Evolutionary conservation across 2,329 filamentous ascomycete species (phyloP), one percentile per base, ranked within the genome.

Genomic region (Aspergillus amoenus): DNA sequence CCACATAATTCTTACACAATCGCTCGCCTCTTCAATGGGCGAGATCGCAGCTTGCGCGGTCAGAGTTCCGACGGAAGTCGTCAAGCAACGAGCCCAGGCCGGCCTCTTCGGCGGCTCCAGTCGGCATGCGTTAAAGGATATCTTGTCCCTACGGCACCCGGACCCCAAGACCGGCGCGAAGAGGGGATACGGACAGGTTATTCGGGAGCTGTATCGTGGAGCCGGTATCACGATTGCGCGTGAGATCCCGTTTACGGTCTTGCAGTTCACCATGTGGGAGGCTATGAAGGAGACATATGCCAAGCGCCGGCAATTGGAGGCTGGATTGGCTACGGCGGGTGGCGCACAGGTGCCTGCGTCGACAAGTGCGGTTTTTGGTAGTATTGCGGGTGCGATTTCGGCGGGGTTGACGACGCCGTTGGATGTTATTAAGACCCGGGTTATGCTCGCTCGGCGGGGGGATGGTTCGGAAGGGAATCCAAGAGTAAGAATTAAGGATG

Each of bases 221-320:
- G 96, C 92, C 83, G 84, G 86, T 17, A 92, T 97, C 66, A 99
- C 94, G 2, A 88, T 99, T 52, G 88, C 97, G 78, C 86, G 94
- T 58, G 94, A 99, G 80, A 93, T 99, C 60, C 94, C 94, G 4
- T 99, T 99, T 70, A 97, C 95, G 3, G 88, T 97, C 9, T 89
- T 99, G 61, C 94, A 99, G 76, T 99, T 99, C 73, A 94, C 94
- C 45, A 82, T 99, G 61, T 99, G 94, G 94, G 94, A 99, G 77
- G 86, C 83, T 4, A 84, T 97, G 82, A 97, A 97, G 82, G 80
- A 72, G 39, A 63, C 68, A 1, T 80, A 79, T 64, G 70, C 70
- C 4, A 67, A 68, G 39, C 72, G 72, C 53, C 50, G 13, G 13
- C 51, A 42, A 6, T 22, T 4, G 9, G 37, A 49, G 15, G 37